Evolutionary conservation across 345 rosid species (phyloP).

Genomic region (Isatis tinctoria): DNA sequence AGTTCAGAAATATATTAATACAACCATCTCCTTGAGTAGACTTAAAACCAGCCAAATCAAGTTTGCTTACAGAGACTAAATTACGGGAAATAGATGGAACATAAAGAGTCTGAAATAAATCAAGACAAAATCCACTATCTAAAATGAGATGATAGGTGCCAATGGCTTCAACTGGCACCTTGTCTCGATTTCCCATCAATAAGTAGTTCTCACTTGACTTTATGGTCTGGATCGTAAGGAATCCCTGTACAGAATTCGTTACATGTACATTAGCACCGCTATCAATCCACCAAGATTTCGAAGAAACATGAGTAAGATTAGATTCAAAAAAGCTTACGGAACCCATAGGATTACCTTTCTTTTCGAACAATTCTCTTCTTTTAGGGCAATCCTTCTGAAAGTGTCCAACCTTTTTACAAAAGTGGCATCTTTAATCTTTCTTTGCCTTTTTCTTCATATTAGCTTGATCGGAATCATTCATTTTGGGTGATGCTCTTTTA

Average conservation of each 20-base stretch:
- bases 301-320: neutral
- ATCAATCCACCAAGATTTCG: neutral
- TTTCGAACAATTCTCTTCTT: no score
- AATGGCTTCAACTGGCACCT: neutral
- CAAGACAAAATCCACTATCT: constrained; percentile 1
- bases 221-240: neutral
- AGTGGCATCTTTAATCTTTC: no score
- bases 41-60: neutral
- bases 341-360: neutral
- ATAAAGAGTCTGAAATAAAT: neutral
- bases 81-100: neutral
- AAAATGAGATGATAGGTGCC: neutral
- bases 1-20: neutral
- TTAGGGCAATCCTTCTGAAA: no score
- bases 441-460: no score
- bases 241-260: neutral
- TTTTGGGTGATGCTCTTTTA: no score
- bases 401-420: no score
- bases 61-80: neutral
- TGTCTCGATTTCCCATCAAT: neutral
- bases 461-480: no score
- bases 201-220: neutral
- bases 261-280: neutral
- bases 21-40: neutral
- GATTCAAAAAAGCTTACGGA: neutral